These are phyloP conservation scores for Talaromyces liani DNA, from an alignment of 495 filamentous ascomycete genomes.

Conservation along the genomic window DNA sequence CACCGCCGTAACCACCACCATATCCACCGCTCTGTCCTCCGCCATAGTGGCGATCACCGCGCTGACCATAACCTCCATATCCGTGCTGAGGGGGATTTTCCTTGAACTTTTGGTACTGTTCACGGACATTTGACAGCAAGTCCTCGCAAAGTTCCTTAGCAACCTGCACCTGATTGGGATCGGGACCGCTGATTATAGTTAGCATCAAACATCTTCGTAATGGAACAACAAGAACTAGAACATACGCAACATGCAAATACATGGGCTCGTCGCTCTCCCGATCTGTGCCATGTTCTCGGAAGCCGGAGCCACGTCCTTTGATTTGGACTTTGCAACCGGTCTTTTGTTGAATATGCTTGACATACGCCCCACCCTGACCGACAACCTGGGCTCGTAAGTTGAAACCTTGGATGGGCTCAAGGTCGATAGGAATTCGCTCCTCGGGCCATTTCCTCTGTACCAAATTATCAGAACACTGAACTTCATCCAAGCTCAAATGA, in stretches of 20 bases:
- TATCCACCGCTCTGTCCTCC: slow-evolving; percentile 22
- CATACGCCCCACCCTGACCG: slow-evolving; percentile 84
- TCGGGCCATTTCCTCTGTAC: slow-evolving; percentile 95
- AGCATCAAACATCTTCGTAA: not conserved
- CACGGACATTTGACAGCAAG: slow-evolving; percentile 71
- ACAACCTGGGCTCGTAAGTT: slow-evolving; percentile 94
- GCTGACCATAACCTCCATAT: slow-evolving; percentile 46
- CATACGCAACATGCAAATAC: slow-evolving; percentile 87
- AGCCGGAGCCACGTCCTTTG: slow-evolving; percentile 94
- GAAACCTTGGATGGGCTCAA: slow-evolving; percentile 92
- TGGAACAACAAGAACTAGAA: slow-evolving; percentile 11
- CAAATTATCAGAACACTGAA: not conserved
- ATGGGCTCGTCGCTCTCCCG: slow-evolving; percentile 90
- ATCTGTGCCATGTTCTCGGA: slow-evolving; percentile 75
- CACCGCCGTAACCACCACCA: slow-evolving; percentile 24
- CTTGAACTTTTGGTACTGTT: slow-evolving; percentile 86
- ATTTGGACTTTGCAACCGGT: slow-evolving; percentile 94
- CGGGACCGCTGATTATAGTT: slow-evolving; percentile 64
- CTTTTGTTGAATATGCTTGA: slow-evolving; percentile 95
- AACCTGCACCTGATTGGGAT: slow-evolving; percentile 74
- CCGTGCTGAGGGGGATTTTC: slow-evolving; percentile 66
- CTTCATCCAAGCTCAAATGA: not conserved
- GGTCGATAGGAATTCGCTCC: slow-evolving; percentile 80
- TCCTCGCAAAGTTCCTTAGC: slow-evolving; percentile 87
- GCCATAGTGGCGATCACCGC: slow-evolving; percentile 25